Evolutionary conservation across 129 eudicot species (phyloP), one percentile per base, ranked within the genome.

Genomic region (Chrysanthemum seticuspe): DNA sequence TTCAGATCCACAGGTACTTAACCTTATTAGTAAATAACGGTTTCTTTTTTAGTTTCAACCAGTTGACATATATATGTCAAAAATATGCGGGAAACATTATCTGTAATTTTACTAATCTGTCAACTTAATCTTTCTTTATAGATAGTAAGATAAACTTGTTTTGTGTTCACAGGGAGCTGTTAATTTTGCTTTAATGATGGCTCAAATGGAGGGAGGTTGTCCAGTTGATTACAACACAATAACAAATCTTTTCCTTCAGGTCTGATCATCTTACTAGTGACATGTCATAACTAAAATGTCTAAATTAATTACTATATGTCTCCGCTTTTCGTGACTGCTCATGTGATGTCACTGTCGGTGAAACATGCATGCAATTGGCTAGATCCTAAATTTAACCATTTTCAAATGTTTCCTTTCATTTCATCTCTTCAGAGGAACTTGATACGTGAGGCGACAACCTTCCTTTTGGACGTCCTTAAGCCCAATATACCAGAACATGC

Each of bases 131-230:
- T 0, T 23, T 19, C 21, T 23, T 23, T 23, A 23, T 23, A 23
- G 1, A 23, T 23, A 23, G 1, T 23, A 23, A 23, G 25, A 23
- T 40, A 40, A 4, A 19, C 49, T 50, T 59, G 15, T 80, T 70
- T 18, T 67, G 40, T 55, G 71, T 57, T 53, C 55, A 72, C 83
- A 94, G 98, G 98, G 98, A 53, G 98, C 98, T 84, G 98, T 94
- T 73, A 94, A 90, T 83, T 90, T 94, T 86, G 97, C 98, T 23
- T 86, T 90, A 44, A 94, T 94, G 98, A 94, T 94, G 98, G 88
- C 98, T 27, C 97, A 94, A 86, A 94, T 94, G 98, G 98, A 94
- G 86, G 98, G 98, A 76, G 98, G 98, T 57, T 90, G 96, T 76
- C 98, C 98, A 8, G 81, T 94, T 82, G 98, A 94, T 77, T 94